Evolutionary conservation across 2,329 filamentous ascomycete species (phyloP).

Genomic region (Pseudocercospora pini-densiflorae): DNA sequence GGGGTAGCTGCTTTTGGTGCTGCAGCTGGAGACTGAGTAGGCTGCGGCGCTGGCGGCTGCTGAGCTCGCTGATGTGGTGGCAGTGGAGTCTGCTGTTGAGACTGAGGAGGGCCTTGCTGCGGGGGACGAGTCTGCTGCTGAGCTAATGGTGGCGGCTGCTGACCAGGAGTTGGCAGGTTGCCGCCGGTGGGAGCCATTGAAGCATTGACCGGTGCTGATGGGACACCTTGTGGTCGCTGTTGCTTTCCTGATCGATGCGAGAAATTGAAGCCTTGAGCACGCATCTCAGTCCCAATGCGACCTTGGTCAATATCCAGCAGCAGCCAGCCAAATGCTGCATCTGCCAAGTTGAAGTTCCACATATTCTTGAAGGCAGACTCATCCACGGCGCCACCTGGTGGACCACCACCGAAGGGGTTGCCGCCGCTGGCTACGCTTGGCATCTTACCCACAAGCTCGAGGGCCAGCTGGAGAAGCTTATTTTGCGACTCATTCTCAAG

Average conservation of each 20-base stretch:
- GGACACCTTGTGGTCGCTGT: conserved; percentile 44
- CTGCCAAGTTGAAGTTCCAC: conserved; percentile 99
- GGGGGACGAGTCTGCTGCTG: conserved; percentile 43
- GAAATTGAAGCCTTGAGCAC: conserved; percentile 98
- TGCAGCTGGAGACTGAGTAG: conserved; percentile 33
- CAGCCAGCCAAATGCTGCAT: conserved; percentile 95
- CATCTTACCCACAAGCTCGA: conserved; percentile 98
- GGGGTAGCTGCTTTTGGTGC: conserved; percentile 34
- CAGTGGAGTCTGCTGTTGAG: conserved; percentile 30
- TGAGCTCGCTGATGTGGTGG: conserved; percentile 34
- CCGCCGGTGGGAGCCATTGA: conserved; percentile 44
- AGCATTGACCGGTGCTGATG: conserved; percentile 43
- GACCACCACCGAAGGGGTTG: conserved; percentile 92
- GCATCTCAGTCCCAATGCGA: conserved; percentile 97
- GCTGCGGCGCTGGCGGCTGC: conserved; percentile 32
- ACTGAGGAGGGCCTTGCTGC: conserved; percentile 37
- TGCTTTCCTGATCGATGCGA: conserved; percentile 87
- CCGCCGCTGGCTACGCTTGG: conserved; percentile 91
- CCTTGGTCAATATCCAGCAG: conserved; percentile 95
- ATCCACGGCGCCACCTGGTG: conserved; percentile 85
- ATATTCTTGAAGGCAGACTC: conserved; percentile 99
- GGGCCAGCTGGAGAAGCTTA: conserved; percentile 84
- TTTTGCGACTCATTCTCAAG: conserved; percentile 92
- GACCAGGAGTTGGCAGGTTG: conserved; percentile 46
- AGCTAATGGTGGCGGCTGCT: conserved; percentile 39